Evolutionary conservation across 2,329 filamentous ascomycete species (phyloP).

Genomic region (Fusarium decemcellulare): DNA sequence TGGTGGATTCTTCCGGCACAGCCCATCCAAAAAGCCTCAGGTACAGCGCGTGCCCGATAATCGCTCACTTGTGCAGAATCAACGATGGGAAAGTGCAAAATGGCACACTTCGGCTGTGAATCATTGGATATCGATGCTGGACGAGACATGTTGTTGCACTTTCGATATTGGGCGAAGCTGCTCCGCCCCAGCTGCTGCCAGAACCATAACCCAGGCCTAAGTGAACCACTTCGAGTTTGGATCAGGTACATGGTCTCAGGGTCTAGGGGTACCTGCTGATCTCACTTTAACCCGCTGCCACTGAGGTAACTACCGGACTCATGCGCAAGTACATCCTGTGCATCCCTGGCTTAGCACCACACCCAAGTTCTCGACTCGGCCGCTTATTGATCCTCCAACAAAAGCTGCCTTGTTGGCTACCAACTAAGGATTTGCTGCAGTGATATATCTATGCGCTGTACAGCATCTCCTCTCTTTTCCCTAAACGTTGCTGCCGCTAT

Average conservation of each 20-base stretch:
- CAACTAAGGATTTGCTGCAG: no score
- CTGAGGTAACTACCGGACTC: constrained; percentile 31
- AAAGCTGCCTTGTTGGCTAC: constrained; percentile 13
- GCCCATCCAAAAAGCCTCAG: constrained; percentile 11
- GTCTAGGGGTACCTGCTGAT: constrained; percentile 28
- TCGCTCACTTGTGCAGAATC: constrained; percentile 4
- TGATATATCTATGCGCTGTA: neutral
- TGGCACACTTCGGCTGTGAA: constrained; percentile 16
- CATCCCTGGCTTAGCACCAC: neutral
- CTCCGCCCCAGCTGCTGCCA: constrained; percentile 18
- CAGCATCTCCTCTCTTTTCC: constrained; percentile 13
- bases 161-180: constrained; percentile 4
- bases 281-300: constrained; percentile 39
- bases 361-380: neutral
- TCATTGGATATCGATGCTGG: constrained; percentile 13
- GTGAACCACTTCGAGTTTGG: neutral
- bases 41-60: constrained; percentile 10
- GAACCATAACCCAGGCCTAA: neutral
- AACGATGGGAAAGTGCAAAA: constrained; percentile 6
- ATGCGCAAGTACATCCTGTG: constrained; percentile 1
- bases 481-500: neutral
- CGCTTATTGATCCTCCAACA: constrained; percentile 19
- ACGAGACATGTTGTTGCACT: constrained; percentile 9
- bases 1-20: neutral
- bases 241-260: constrained; percentile 17